Evolutionary conservation across 2,329 filamentous ascomycete species (phyloP).

Genomic region (Sporothrix curviconia): DNA sequence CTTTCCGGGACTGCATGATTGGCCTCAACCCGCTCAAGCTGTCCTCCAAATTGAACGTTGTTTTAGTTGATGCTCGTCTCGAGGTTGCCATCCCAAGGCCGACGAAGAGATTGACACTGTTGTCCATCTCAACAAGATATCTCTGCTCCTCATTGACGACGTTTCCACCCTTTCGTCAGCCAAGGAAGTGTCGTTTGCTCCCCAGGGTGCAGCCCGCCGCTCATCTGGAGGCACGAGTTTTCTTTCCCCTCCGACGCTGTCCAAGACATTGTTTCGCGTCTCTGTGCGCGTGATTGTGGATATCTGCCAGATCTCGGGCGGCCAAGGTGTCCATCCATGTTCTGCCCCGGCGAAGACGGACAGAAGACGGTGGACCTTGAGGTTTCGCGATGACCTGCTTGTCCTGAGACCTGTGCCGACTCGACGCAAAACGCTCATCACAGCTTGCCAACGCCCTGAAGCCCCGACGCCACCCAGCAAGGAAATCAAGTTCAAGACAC

Average conservation of each 20-base stretch:
- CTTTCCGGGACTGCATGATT: conserved; percentile 72
- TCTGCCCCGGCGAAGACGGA: conserved; percentile 42
- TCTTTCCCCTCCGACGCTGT: conserved; percentile 24
- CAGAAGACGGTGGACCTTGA: conserved; percentile 70
- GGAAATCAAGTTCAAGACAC: conserved; percentile 77
- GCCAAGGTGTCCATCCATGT: conserved; percentile 64
- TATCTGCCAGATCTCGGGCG: conserved; percentile 78
- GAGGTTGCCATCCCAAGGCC: conserved; percentile 55
- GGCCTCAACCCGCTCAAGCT: conserved; percentile 76
- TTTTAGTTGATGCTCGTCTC: conserved; percentile 71
- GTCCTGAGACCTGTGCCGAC: conserved; percentile 95
- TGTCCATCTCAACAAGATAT: conserved; percentile 70
- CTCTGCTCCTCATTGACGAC: conserved; percentile 77
- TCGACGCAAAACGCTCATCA: conserved; percentile 89
- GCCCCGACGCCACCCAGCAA: conserved; percentile 75
- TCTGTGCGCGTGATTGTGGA: conserved; percentile 66
- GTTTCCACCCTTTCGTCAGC: conserved; percentile 37
- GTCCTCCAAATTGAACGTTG: conserved; percentile 68
- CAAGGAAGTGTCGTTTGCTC: conserved; percentile 33
- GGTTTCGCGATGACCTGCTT: conserved; percentile 74
- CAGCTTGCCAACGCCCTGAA: conserved; percentile 70
- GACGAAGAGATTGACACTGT: conserved; percentile 57
- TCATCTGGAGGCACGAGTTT: conserved; percentile 19
- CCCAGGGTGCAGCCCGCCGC: conserved; percentile 18
- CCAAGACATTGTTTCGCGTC: conserved; percentile 48